Conservation (phyloP, 2,329 filamentous ascomycete species). For the Diaporthe capsici region DNA sequence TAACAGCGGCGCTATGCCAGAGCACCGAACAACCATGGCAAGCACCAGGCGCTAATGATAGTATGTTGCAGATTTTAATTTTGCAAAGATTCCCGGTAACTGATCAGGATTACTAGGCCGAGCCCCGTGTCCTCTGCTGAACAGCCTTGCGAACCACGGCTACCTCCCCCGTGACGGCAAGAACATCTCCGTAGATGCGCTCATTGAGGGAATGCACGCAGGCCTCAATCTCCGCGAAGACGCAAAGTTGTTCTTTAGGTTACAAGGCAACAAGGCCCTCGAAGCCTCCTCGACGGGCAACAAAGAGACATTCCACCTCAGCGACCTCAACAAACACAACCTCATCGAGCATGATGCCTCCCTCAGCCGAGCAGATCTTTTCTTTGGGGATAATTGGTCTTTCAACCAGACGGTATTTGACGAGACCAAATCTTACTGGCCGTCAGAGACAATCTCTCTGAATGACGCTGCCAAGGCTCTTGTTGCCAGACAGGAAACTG, state of each 20-base stretch:
- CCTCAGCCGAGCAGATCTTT: slow-evolving; percentile 15
- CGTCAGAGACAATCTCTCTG: neutral
- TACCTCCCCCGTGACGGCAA: slow-evolving; percentile 16
- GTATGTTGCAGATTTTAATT: neutral
- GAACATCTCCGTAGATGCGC: slow-evolving; percentile 24
- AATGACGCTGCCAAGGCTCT: slow-evolving; percentile 17
- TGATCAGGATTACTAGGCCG: neutral
- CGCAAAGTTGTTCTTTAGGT: slow-evolving; percentile 13
- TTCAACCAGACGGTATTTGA: slow-evolving; percentile 16
- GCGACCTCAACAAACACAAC: slow-evolving; percentile 24
- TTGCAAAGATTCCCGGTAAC: neutral
- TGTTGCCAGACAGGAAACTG: slow-evolving; percentile 10
- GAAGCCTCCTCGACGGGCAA: slow-evolving; percentile 17
- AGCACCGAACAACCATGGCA: slow-evolving; percentile 8
- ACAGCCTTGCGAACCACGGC: slow-evolving; percentile 33
- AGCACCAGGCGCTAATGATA: neutral
- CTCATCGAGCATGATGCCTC: slow-evolving; percentile 21
- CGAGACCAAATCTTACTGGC: slow-evolving; percentile 12
- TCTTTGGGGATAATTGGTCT: slow-evolving; percentile 25
- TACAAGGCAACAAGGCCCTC: slow-evolving; percentile 24
- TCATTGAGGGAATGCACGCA: slow-evolving; percentile 18
- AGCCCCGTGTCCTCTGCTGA: slow-evolving; percentile 25
- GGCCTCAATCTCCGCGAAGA: slow-evolving; percentile 15
- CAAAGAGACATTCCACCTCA: slow-evolving; percentile 14
- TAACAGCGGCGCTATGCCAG: neutral